Evolutionary conservation across 2,329 filamentous ascomycete genomes (phyloP).

Genomic region (Penicillium sp.): DNA sequence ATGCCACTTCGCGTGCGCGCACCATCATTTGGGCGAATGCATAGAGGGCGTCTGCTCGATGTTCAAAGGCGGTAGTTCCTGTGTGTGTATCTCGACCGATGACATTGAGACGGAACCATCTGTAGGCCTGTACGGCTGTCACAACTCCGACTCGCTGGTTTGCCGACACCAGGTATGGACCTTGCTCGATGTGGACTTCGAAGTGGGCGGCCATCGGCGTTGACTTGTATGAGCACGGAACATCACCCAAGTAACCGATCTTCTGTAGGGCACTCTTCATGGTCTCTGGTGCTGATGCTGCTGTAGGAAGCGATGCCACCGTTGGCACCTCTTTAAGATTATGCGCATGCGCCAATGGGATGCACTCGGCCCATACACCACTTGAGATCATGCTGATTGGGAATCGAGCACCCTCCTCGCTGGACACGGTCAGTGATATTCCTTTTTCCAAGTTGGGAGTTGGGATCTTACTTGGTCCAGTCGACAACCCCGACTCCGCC

Average conservation of each 20-base stretch:
- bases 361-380: constrained; percentile 68
- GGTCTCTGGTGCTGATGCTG: constrained; percentile 56
- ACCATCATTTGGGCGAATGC: constrained; percentile 67
- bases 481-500: constrained; percentile 73
- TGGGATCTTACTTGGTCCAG: constrained; percentile 33
- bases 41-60: constrained; percentile 67
- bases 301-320: constrained; percentile 42
- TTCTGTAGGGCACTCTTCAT: constrained; percentile 68
- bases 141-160: constrained; percentile 67
- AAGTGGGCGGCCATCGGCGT: constrained; percentile 72
- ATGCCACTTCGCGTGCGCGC: constrained; percentile 62
- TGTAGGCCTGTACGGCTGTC: constrained; percentile 70
- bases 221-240: constrained; percentile 54
- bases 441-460: background rate
- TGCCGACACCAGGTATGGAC: constrained; percentile 67
- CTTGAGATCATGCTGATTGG: constrained; percentile 70
- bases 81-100: constrained; percentile 69
- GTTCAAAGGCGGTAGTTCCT: constrained; percentile 67
- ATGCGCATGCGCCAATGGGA: constrained; percentile 62
- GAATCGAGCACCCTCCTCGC: constrained; percentile 77
- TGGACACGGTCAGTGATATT: constrained; percentile 31
- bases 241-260: constrained; percentile 65
- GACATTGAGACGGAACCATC: constrained; percentile 68
- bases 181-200: constrained; percentile 81
- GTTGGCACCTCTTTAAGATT: constrained; percentile 59